phyloP scores from a whole-genome alignment of 306 rosid genomes.

The Macrotyloma uniflorum region DNA sequence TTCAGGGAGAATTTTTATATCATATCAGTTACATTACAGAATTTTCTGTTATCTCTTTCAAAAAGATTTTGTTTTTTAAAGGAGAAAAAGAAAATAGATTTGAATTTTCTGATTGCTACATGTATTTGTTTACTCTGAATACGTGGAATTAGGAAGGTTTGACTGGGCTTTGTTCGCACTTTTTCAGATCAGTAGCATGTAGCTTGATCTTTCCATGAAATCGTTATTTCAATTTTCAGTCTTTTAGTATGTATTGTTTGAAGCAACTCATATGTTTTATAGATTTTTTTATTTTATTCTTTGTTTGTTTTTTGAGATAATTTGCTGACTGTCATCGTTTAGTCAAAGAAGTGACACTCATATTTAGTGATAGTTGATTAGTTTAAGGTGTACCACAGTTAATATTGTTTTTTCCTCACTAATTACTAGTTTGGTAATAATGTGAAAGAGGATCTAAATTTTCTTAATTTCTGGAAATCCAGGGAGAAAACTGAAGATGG shows the following conservation, averaged over 20 bases:
- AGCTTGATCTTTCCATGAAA: neutral
- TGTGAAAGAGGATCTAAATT: conserved; percentile 11
- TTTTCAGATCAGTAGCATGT: neutral
- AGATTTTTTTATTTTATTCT: neutral
- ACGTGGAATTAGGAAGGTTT: neutral
- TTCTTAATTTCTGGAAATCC: conserved; percentile 33
- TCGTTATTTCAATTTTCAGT: neutral
- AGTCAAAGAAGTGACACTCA: neutral
- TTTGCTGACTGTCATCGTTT: neutral
- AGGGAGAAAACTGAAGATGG: conserved; percentile 84
- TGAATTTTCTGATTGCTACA: conserved; percentile 5
- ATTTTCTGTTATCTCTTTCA: neutral
- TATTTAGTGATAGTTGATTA: neutral
- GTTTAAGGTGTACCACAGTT: neutral
- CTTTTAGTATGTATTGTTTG: neutral
- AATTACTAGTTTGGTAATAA: conserved; percentile 4
- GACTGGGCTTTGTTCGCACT: neutral
- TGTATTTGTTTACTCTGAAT: neutral
- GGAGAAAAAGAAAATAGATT: neutral
- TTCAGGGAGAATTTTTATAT: neutral
- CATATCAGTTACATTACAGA: neutral
- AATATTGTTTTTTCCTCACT: conserved; percentile 8
- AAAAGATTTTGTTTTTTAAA: neutral
- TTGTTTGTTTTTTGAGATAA: neutral
- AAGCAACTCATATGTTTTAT: neutral